Percentiles rank a stretch among this genome's conserved stretches.
These are phyloP conservation scores for Apiospora malaysiana DNA, from an alignment of 2,329 filamentous ascomycete species.

Conservation along the genomic window DNA sequence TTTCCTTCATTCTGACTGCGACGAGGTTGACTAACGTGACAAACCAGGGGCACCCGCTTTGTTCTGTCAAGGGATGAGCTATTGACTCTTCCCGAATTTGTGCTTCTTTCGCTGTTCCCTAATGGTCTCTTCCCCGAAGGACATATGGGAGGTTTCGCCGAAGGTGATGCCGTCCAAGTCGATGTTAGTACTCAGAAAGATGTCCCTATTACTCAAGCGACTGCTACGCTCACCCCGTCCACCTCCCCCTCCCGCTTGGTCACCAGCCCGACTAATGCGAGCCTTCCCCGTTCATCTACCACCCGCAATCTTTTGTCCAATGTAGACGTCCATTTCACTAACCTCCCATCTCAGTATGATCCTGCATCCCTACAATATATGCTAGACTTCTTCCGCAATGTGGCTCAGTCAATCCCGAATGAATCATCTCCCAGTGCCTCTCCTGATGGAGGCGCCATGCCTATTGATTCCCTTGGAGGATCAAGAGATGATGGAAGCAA, in stretches of 20 bases:
- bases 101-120: conserved; percentile 94
- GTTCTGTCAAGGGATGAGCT: conserved; percentile 94
- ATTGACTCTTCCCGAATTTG: conserved; percentile 94
- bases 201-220: conserved; percentile 34
- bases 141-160: conserved; percentile 90
- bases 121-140: conserved; percentile 98
- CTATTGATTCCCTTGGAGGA: conserved; percentile 73
- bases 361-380: conserved; percentile 97
- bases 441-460: conserved; percentile 66
- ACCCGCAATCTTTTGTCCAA: conserved; percentile 44
- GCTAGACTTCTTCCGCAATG: conserved; percentile 96
- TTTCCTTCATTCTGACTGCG: neutral
- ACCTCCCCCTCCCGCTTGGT: conserved; percentile 31
- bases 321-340: conserved; percentile 50
- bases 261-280: conserved; percentile 25
- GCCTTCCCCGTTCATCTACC: conserved; percentile 31
- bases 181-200: conserved; percentile 73
- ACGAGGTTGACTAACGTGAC: neutral
- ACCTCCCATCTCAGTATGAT: conserved; percentile 76
- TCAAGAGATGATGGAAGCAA: conserved; percentile 68
- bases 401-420: conserved; percentile 92
- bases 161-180: conserved; percentile 93
- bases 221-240: conserved; percentile 31
- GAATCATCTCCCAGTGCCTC: conserved; percentile 71
- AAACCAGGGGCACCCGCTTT: conserved; percentile 82